phyloP scores from a whole-genome alignment of 768 basidiomycete genomes.

The Suillus hirtellus region DNA sequence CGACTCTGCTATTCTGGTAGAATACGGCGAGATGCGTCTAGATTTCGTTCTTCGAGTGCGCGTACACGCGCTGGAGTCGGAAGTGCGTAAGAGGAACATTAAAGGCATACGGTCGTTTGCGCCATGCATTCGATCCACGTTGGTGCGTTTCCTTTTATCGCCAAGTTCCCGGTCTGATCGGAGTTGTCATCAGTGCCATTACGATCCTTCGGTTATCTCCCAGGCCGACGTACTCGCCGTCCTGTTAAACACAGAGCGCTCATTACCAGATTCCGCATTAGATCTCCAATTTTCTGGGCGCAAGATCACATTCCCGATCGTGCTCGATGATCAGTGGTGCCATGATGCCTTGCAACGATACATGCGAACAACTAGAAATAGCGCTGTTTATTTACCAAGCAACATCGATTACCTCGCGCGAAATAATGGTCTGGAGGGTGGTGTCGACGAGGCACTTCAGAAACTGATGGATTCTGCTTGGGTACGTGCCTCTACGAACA shows the following conservation, averaged over 20 bases:
- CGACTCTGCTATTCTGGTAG: constrained; percentile 61
- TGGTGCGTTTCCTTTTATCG: constrained; percentile 38
- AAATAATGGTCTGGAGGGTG: constrained; percentile 56
- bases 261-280: constrained; percentile 41
- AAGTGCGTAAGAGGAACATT: constrained; percentile 33
- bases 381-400: constrained; percentile 66
- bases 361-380: constrained; percentile 52
- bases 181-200: constrained; percentile 43
- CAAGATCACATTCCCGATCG: constrained; percentile 60
- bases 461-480: constrained; percentile 51
- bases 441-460: constrained; percentile 42
- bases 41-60: constrained; percentile 55
- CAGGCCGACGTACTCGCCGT: constrained; percentile 44
- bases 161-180: neutral
- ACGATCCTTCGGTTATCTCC: constrained; percentile 41
- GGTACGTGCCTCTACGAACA: constrained; percentile 32
- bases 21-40: constrained; percentile 57
- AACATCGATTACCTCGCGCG: constrained; percentile 67
- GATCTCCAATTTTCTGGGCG: constrained; percentile 51
- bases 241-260: constrained; percentile 39
- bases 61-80: constrained; percentile 55
- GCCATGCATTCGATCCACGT: constrained; percentile 58
- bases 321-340: constrained; percentile 59
- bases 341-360: constrained; percentile 58
- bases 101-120: constrained; percentile 43